Conservation (phyloP, 2,329 filamentous ascomycete species). For the Thelonectria olida region DNA sequence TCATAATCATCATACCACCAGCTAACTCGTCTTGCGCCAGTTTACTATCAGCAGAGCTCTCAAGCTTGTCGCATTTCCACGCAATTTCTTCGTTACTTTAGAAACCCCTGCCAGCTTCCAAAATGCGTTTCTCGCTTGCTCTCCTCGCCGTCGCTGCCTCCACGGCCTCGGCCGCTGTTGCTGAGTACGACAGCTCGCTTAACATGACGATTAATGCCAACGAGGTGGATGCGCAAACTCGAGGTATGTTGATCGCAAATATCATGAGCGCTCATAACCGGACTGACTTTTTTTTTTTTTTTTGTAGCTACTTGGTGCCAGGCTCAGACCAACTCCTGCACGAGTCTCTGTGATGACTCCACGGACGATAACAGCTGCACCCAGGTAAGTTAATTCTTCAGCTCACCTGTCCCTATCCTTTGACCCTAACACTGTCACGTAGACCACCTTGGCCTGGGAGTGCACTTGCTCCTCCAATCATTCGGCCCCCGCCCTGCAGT, state of each 20-base stretch:
- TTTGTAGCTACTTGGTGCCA: conserved; percentile 59
- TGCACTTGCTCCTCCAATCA: conserved; percentile 61
- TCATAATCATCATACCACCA: conserved; percentile 36
- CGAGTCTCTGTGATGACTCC: conserved; percentile 54
- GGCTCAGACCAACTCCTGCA: conserved; percentile 61
- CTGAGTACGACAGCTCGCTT: conserved; percentile 55
- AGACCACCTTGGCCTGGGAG: conserved; percentile 56
- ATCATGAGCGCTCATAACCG: not conserved
- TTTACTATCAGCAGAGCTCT: conserved; percentile 8
- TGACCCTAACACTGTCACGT: conserved; percentile 8
- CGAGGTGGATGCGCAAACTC: conserved; percentile 43
- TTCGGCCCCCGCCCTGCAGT: conserved; percentile 60
- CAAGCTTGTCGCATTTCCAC: conserved; percentile 5
- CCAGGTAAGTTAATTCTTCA: conserved; percentile 48
- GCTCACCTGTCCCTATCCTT: not conserved
- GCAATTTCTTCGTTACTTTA: not conserved
- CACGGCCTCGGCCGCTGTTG: conserved; percentile 52
- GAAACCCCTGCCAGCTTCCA: conserved; percentile 32
- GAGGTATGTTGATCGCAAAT: conserved; percentile 48
- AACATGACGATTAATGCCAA: conserved; percentile 53
- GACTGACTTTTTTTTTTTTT: conserved; percentile 23
- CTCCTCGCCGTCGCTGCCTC: conserved; percentile 56
- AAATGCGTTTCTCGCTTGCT: conserved; percentile 53
- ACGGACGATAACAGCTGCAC: conserved; percentile 55
- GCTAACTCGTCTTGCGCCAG: conserved; percentile 19